phyloP scores from a whole-genome alignment of 345 rosid genomes.

The Eucalyptus pauciflora region DNA sequence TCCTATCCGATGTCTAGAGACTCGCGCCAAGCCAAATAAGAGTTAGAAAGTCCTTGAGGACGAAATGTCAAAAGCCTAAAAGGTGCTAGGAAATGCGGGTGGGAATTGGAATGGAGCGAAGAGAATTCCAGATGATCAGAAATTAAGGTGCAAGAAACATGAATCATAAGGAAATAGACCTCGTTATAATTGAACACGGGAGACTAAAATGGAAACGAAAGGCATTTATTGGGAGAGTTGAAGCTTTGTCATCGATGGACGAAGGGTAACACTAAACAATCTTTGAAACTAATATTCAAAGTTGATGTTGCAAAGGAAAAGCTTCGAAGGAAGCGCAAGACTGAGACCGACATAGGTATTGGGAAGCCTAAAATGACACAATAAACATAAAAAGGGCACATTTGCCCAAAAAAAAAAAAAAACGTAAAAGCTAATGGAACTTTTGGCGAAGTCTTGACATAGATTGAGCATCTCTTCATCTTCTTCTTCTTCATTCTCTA shows the following conservation, averaged over 20 bases:
- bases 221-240: background rate
- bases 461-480: background rate
- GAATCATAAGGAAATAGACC: background rate
- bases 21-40: background rate
- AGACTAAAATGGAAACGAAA: background rate
- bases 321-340: background rate
- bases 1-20: background rate
- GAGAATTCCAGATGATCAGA: background rate
- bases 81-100: background rate
- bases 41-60: background rate
- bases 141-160: background rate
- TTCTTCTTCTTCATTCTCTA: too few species aligned
- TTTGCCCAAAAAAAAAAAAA: too few species aligned
- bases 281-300: background rate
- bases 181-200: background rate
- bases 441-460: background rate
- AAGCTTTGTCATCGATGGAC: background rate
- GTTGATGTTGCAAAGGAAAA: background rate
- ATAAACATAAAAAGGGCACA: too few species aligned
- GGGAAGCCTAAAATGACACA: background rate
- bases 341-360: background rate
- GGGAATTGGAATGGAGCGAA: background rate
- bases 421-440: background rate
- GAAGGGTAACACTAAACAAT: background rate
- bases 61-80: background rate